Percentiles rank a stretch among this genome's conserved stretches.
Evolutionary conservation across 2,329 filamentous ascomycete genomes (phyloP).

Genomic region (Trichoderma sp.): DNA sequence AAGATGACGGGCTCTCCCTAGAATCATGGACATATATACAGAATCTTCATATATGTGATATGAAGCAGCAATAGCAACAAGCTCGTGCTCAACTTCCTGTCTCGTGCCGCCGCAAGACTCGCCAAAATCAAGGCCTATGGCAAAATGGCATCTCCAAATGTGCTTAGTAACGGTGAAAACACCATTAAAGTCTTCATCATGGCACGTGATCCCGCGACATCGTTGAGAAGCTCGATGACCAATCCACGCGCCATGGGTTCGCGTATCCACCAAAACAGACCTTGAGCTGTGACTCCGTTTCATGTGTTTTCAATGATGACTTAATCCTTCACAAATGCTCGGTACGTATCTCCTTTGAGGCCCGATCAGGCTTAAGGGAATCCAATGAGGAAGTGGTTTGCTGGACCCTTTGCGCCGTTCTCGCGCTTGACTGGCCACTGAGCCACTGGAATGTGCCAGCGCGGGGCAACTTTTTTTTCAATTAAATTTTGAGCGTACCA

Average conservation of each 20-base stretch:
- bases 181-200: not conserved
- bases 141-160: not conserved
- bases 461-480: slow-evolving; percentile 24
- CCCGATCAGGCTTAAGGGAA: slow-evolving; percentile 22
- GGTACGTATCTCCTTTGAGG: slow-evolving; percentile 14
- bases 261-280: slow-evolving; percentile 27
- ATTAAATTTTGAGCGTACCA: slow-evolving; percentile 28
- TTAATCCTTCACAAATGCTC: slow-evolving; percentile 2
- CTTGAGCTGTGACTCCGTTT: not conserved
- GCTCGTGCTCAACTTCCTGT: not conserved
- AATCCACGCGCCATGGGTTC: slow-evolving; percentile 25
- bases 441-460: slow-evolving; percentile 24
- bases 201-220: slow-evolving; percentile 25
- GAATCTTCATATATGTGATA: slow-evolving; percentile 5
- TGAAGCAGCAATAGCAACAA: not conserved
- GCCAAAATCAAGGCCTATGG: not conserved
- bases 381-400: slow-evolving; percentile 20
- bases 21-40: slow-evolving; percentile 19
- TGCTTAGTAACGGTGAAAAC: slow-evolving; percentile 10
- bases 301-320: not conserved
- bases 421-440: slow-evolving; percentile 26
- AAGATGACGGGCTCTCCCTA: slow-evolving; percentile 19
- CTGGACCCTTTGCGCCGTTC: slow-evolving; percentile 9
- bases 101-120: not conserved
- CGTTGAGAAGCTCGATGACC: slow-evolving; percentile 10